Conservation (phyloP, 768 basidiomycete species). For the Rubroboletus pulcherrimus region DNA sequence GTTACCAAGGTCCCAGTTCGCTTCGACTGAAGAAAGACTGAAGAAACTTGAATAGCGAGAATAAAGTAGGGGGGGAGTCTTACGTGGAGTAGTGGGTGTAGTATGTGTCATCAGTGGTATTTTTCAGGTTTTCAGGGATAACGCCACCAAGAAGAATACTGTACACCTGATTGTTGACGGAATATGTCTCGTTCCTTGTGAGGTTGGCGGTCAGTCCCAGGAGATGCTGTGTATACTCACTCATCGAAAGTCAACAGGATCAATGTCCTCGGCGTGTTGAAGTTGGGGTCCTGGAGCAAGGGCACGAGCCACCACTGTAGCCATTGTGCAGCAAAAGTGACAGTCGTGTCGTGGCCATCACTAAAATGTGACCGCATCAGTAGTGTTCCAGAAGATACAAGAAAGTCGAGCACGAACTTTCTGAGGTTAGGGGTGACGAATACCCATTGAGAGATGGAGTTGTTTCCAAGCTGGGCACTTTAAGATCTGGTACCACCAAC, state of each 20-base stretch:
- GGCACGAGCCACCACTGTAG: conserved; percentile 49
- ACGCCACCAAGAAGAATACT: conserved; percentile 42
- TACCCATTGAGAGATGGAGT: conserved; percentile 51
- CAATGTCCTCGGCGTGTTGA: conserved; percentile 53
- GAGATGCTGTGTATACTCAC: conserved; percentile 23
- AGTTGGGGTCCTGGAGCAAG: conserved; percentile 44
- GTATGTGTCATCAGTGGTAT: conserved; percentile 48
- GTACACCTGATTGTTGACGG: conserved; percentile 44
- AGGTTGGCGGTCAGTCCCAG: neutral
- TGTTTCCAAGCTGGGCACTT: conserved; percentile 31
- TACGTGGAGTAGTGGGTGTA: conserved; percentile 56
- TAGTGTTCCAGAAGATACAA: neutral
- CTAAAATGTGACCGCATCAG: conserved; percentile 29
- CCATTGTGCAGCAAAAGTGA: conserved; percentile 46
- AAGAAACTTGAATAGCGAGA: neutral
- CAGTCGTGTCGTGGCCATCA: conserved; percentile 56
- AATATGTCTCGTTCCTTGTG: conserved; percentile 25
- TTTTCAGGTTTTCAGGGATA: conserved; percentile 39
- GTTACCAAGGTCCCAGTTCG: conserved; percentile 56
- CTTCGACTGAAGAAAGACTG: conserved; percentile 48
- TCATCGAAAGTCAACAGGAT: conserved; percentile 63
- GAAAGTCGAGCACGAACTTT: conserved; percentile 13
- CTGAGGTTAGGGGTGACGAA: conserved; percentile 59
- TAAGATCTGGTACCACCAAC: neutral
- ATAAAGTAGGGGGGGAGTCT: neutral